These are phyloP conservation scores for Populus ilicifolia DNA, from an alignment of 345 rosid species.

Conservation along the genomic window DNA sequence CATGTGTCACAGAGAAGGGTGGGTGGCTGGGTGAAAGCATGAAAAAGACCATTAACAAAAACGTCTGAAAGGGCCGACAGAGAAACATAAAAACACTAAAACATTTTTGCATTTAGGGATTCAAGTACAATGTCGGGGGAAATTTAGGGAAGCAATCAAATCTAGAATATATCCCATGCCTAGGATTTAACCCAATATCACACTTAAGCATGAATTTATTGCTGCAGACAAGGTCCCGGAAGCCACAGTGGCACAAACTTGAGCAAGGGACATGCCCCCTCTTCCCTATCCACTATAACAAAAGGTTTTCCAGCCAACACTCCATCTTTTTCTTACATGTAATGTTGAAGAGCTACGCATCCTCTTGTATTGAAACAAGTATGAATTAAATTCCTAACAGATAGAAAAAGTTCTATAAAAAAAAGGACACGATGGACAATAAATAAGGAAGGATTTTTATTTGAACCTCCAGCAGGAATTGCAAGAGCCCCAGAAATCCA, in stretches of 20 bases:
- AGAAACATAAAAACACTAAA: not conserved
- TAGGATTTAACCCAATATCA: slow-evolving; percentile 12
- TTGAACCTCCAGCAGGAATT: slow-evolving; percentile 83
- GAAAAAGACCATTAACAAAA: not conserved
- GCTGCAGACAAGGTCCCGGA: slow-evolving; percentile 30
- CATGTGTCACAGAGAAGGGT: not conserved
- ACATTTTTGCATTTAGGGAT: not conserved
- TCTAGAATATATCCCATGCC: slow-evolving; percentile 2
- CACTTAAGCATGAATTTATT: slow-evolving; percentile 13
- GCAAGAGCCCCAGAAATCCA: slow-evolving; percentile 73
- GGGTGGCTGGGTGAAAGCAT: not conserved
- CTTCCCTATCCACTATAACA: slow-evolving; percentile 13
- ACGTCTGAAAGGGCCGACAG: not conserved
- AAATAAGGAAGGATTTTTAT: not conserved
- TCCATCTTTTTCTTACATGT: not conserved
- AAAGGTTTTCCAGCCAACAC: not conserved
- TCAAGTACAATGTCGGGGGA: slow-evolving; percentile 7
- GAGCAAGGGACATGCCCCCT: slow-evolving; percentile 37
- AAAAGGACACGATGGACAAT: not conserved
- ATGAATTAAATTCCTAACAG: not conserved
- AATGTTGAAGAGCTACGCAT: not conserved
- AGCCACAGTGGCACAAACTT: slow-evolving; percentile 28
- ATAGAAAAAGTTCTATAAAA: not conserved
- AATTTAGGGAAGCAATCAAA: slow-evolving; percentile 15
- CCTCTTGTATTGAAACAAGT: not conserved